Evolutionary conservation across 352 stramenopile genomes (phyloP).

Genomic region (Globisporangium splendens): DNA sequence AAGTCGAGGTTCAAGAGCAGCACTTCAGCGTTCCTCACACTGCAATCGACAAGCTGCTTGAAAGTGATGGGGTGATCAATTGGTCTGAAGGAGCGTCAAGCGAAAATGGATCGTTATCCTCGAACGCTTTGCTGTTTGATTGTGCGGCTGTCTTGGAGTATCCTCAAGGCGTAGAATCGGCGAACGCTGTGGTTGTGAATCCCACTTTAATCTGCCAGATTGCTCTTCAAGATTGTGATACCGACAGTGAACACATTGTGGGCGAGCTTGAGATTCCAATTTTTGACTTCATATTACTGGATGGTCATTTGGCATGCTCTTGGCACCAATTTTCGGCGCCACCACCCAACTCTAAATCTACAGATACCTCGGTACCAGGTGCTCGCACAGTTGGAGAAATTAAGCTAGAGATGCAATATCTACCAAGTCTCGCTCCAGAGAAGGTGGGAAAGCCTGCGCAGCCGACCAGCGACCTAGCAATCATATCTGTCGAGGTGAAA

Average conservation of each 20-base stretch:
- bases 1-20: background rate
- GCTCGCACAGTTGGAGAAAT: conserved; percentile 13
- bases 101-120: background rate
- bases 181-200: conserved; percentile 13
- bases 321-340: conserved; percentile 23
- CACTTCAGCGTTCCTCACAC: background rate
- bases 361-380: background rate
- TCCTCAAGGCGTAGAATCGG: background rate
- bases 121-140: conserved; percentile 9
- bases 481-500: conserved; percentile 10
- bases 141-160: conserved; percentile 2
- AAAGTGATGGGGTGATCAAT: conserved; percentile 11
- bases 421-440: conserved; percentile 15
- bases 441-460: background rate
- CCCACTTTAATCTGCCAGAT: conserved; percentile 28
- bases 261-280: conserved; percentile 37
- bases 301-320: conserved; percentile 29
- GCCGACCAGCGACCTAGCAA: background rate
- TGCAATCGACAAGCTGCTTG: conserved; percentile 1
- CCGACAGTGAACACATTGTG: background rate
- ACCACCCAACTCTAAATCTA: background rate
- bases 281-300: conserved; percentile 44
- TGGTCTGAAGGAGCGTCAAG: conserved; percentile 1
- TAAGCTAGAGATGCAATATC: conserved; percentile 40
- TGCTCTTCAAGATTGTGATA: conserved; percentile 1